A percentile compares a stretch with the other conserved stretches of the same genome.
Evolutionary conservation across 2,329 filamentous ascomycete species (phyloP).

Genomic region (Emydomyces testavorans): DNA sequence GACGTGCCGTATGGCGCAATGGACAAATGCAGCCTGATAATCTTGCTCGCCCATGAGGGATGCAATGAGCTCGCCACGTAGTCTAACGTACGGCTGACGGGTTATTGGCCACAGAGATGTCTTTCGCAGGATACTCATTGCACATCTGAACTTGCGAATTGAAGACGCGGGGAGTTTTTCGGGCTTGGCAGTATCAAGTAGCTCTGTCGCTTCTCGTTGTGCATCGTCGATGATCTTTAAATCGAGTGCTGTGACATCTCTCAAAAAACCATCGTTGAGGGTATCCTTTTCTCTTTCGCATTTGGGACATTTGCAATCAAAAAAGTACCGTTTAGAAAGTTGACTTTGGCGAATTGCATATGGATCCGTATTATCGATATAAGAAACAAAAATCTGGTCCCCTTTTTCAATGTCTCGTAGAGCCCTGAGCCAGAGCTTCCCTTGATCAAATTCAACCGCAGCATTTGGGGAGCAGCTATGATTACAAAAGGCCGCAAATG

Average conservation of each 20-base stretch:
- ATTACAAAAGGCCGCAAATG: conserved; percentile 45
- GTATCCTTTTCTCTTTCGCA: conserved; percentile 29
- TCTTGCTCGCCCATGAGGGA: conserved; percentile 35
- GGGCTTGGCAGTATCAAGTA: conserved; percentile 20
- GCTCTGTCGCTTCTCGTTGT: conserved; percentile 19
- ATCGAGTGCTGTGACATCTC: not conserved
- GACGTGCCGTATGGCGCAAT: conserved; percentile 42
- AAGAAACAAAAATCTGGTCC: conserved; percentile 51
- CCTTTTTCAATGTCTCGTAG: conserved; percentile 42
- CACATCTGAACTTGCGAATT: conserved; percentile 27
- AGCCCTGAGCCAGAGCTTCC: conserved; percentile 41
- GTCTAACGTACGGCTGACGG: conserved; percentile 44
- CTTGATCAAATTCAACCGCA: conserved; percentile 46
- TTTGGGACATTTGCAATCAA: conserved; percentile 45
- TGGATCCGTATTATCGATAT: conserved; percentile 47
- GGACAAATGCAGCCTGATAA: conserved; percentile 40
- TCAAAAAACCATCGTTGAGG: conserved; percentile 18
- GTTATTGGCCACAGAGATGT: conserved; percentile 38
- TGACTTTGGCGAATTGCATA: conserved; percentile 41
- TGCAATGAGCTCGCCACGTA: conserved; percentile 45
- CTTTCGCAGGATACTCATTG: conserved; percentile 32
- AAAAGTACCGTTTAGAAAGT: conserved; percentile 46
- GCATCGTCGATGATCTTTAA: conserved; percentile 15
- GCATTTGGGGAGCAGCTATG: conserved; percentile 54
- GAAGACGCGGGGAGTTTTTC: conserved; percentile 20